Conservation (phyloP, 805 yeast genomes). For the Metschnikowia lachancei region DNA sequence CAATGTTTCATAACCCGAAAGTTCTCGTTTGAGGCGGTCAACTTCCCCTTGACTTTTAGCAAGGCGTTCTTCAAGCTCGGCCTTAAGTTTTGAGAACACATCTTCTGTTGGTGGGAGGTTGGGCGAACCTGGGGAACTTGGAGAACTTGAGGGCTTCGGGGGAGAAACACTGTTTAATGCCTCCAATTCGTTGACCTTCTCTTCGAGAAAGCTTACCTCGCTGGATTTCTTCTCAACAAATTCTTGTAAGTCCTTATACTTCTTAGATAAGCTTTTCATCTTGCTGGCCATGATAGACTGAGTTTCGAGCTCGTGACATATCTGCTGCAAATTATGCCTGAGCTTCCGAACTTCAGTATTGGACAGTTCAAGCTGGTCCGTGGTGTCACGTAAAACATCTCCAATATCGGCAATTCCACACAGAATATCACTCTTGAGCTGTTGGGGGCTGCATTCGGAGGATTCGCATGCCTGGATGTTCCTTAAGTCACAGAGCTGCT, state of each 20-base stretch:
- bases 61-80: slow-evolving; percentile 1
- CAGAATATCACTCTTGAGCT: slow-evolving; percentile 7
- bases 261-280: neutral
- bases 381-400: neutral
- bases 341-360: slow-evolving; percentile 3
- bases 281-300: neutral
- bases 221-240: neutral
- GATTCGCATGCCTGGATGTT: slow-evolving; percentile 2
- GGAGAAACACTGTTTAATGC: neutral
- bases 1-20: neutral
- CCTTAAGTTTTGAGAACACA: neutral
- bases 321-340: slow-evolving; percentile 6
- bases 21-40: neutral
- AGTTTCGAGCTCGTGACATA: neutral
- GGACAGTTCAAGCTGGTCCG: slow-evolving; percentile 4
- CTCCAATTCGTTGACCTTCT: neutral
- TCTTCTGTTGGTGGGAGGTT: neutral
- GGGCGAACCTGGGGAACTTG: neutral
- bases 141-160: no score
- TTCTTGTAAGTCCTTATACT: neutral
- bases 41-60: neutral
- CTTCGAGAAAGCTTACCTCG: neutral
- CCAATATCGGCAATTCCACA: slow-evolving; percentile 11
- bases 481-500: slow-evolving; percentile 7
- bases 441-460: neutral